A percentile compares a stretch with the other conserved stretches of the same genome.
phyloP scores from a whole-genome alignment of 139 green algal species.

The Picochlorum sp. region DNA sequence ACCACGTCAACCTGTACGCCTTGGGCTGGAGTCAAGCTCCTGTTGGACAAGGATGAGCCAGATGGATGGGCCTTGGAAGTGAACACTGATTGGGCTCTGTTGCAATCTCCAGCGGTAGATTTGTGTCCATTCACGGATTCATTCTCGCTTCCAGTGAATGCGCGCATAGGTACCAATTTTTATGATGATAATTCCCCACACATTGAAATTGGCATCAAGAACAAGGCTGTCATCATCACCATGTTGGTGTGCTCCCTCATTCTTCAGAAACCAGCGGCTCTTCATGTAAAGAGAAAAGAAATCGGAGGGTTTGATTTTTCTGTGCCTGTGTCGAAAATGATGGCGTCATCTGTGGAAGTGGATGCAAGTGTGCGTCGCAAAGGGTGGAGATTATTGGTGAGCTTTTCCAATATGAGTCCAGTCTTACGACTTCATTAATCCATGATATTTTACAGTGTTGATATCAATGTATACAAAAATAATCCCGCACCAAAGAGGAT shows the following conservation, averaged over 20 bases:
- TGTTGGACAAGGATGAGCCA: neutral
- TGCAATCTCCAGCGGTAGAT: constrained; percentile 5
- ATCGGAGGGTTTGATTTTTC: constrained; percentile 4
- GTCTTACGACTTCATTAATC: too few species aligned
- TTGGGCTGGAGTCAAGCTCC: constrained; percentile 1
- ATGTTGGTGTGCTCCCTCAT: neutral
- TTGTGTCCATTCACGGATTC: neutral
- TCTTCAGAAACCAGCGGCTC: neutral
- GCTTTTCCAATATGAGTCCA: too few species aligned
- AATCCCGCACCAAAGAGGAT: neutral
- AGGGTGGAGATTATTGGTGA: constrained; percentile 2
- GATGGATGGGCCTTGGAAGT: constrained; percentile 7
- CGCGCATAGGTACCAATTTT: constrained; percentile 1
- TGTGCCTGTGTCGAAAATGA: constrained; percentile 1
- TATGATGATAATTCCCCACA: constrained; percentile 3
- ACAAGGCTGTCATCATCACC: neutral
- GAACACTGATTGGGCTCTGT: constrained; percentile 2
- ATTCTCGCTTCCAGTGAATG: constrained; percentile 10
- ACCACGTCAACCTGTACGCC: neutral
- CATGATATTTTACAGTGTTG: neutral
- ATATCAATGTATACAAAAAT: constrained; percentile 6
- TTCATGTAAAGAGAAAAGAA: constrained; percentile 8
- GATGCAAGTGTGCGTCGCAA: neutral
- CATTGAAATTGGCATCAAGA: constrained; percentile 9
- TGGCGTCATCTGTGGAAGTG: neutral